These are phyloP conservation scores for Mycena chlorophos DNA, from an alignment of 768 basidiomycete species.

Conservation along the genomic window DNA sequence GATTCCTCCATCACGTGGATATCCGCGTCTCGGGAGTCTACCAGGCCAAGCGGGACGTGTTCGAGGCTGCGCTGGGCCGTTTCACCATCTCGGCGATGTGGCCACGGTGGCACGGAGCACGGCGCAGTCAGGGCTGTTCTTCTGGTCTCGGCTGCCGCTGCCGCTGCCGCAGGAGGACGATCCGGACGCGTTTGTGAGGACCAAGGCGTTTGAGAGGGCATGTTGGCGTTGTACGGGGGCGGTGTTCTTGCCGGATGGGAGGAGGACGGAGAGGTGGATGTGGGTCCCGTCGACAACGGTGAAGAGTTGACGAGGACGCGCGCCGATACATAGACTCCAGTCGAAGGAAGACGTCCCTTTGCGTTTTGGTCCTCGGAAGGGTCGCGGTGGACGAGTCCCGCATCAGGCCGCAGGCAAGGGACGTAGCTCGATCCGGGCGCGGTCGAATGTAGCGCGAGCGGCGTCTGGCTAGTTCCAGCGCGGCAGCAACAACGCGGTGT, in stretches of 20 bases:
- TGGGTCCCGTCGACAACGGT: too few relatives aligned
- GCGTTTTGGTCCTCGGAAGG: too few relatives aligned
- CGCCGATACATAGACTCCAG: too few relatives aligned
- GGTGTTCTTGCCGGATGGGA: conserved; percentile 75
- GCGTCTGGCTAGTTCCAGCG: too few relatives aligned
- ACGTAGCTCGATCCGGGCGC: too few relatives aligned
- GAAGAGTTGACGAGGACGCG: too few relatives aligned
- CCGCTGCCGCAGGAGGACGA: conserved; percentile 59
- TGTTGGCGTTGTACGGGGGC: conserved; percentile 87
- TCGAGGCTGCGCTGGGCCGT: conserved; percentile 73
- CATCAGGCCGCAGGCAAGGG: too few relatives aligned
- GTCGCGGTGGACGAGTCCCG: too few relatives aligned
- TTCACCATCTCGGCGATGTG: conserved; percentile 65
- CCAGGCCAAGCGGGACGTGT: conserved; percentile 69
- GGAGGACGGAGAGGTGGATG: conserved; percentile 61
- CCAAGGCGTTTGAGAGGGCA: conserved; percentile 73
- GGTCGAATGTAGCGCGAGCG: too few relatives aligned
- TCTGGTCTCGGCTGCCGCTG: conserved; percentile 86
- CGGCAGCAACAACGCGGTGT: too few relatives aligned
- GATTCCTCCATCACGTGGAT: conserved; percentile 72
- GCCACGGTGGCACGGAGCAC: conserved; percentile 71
- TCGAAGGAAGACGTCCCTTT: too few relatives aligned
- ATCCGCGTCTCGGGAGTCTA: conserved; percentile 73
- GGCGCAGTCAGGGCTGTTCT: conserved; percentile 86
- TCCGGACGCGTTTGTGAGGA: conserved; percentile 70